Evolutionary conservation across 805 yeast genomes (phyloP).

Genomic region (Lachancea kluyveri): DNA sequence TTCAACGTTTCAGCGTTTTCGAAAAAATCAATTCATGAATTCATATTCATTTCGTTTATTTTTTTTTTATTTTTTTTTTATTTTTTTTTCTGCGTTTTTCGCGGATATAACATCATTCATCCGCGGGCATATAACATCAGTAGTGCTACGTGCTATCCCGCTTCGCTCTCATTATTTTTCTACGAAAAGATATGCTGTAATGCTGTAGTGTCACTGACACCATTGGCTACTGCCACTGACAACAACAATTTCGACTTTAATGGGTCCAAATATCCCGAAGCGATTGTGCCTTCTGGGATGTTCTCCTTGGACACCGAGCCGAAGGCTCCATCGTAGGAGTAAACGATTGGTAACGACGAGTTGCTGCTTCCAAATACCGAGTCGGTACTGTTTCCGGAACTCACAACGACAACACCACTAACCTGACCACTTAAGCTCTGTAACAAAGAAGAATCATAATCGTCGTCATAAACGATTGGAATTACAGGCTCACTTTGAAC

Average conservation of each 20-base stretch:
- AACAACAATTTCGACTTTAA: slow-evolving; percentile 27
- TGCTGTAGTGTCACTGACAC: slow-evolving; percentile 10
- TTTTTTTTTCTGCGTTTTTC: no score
- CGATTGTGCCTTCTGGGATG: slow-evolving; percentile 21
- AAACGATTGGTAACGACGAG: slow-evolving; percentile 22
- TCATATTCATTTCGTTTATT: no score
- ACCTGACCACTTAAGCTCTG: slow-evolving; percentile 14
- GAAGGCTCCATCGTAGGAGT: slow-evolving; percentile 17
- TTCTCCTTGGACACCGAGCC: slow-evolving; percentile 13
- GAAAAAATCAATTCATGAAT: no score
- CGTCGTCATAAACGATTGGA: slow-evolving; percentile 25
- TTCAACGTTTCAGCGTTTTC: no score
- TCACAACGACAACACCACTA: slow-evolving; percentile 23
- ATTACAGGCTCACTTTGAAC: slow-evolving; percentile 14
- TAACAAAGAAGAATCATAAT: slow-evolving; percentile 13
- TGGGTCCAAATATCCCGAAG: slow-evolving; percentile 29
- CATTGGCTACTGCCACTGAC: slow-evolving; percentile 25
- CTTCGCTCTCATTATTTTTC: no score
- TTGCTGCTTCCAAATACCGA: slow-evolving; percentile 12
- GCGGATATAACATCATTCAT: no score
- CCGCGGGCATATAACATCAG: no score
- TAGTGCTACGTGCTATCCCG: no score
- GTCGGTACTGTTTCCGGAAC: slow-evolving; percentile 17
- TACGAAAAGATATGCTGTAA: slow-evolving; percentile 10
- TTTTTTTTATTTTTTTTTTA: no score